Conservation (phyloP, 306 rosid species). For the Cicer bijugum region DNA sequence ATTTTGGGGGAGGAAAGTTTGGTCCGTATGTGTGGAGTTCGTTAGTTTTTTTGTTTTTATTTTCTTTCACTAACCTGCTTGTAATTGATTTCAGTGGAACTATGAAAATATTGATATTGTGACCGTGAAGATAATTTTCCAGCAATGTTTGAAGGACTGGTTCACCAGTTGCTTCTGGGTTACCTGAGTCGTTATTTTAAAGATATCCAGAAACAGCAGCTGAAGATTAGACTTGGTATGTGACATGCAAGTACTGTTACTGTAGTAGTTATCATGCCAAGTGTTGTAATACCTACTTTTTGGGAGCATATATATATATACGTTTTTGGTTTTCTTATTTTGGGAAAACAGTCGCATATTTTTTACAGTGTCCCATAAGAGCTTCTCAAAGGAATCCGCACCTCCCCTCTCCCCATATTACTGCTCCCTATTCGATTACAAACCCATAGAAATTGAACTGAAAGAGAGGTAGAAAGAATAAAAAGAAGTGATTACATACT, state of each 20-base stretch:
- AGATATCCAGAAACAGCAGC: slow-evolving; percentile 87
- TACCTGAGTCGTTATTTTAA: slow-evolving; percentile 78
- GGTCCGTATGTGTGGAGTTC: neutral
- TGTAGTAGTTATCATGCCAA: slow-evolving; percentile 11
- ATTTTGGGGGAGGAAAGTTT: neutral
- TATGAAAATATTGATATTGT: slow-evolving; percentile 34
- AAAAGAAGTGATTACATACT: neutral
- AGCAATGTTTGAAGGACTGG: slow-evolving; percentile 83
- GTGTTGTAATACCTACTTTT: slow-evolving; percentile 1
- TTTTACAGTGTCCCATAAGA: neutral
- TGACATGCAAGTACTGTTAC: slow-evolving; percentile 1
- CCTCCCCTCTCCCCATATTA: too few relatives aligned
- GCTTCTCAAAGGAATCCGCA: neutral
- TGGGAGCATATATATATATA: neutral
- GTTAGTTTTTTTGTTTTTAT: neutral
- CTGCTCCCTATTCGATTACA: neutral
- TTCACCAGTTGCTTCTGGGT: slow-evolving; percentile 79
- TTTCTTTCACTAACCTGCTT: slow-evolving; percentile 38
- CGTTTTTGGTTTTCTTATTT: neutral
- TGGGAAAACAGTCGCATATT: neutral
- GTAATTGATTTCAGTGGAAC: slow-evolving; percentile 45
- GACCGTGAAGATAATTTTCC: slow-evolving; percentile 27
- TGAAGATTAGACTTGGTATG: slow-evolving; percentile 81
- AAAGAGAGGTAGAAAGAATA: neutral
- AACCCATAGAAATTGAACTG: slow-evolving; percentile 3